phyloP scores from a whole-genome alignment of 352 stramenopile species.

The Phytophthora sp. region DNA sequence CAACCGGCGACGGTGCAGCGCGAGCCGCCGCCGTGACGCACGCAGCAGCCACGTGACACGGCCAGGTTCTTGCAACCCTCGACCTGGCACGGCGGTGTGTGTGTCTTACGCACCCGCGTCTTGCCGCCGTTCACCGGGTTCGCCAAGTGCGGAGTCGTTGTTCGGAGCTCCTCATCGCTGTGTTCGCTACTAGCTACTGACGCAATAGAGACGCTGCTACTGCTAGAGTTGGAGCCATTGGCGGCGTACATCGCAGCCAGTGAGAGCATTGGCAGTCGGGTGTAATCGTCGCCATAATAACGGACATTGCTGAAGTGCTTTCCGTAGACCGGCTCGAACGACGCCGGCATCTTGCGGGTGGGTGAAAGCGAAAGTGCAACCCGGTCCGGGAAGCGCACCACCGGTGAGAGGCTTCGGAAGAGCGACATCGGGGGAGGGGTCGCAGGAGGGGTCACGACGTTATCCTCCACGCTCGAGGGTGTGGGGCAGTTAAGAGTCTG shows the following conservation, averaged over 20 bases:
- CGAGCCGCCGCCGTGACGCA: conserved; percentile 60
- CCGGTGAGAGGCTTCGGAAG: conserved; percentile 32
- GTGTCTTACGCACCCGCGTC: conserved; percentile 36
- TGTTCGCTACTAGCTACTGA: conserved; percentile 18
- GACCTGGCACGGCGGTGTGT: conserved; percentile 63
- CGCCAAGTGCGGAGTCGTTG: background rate
- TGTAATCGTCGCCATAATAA: conserved; percentile 39
- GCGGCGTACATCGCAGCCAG: conserved; percentile 39
- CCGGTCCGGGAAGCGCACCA: conserved; percentile 31
- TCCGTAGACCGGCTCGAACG: conserved; percentile 43
- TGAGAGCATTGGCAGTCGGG: conserved; percentile 41
- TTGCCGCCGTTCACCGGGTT: conserved; percentile 23
- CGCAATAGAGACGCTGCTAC: conserved; percentile 9
- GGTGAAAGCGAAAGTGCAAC: conserved; percentile 29
- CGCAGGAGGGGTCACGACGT: conserved; percentile 10
- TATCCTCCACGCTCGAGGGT: conserved; percentile 3
- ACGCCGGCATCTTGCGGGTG: conserved; percentile 39
- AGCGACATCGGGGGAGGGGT: conserved; percentile 31
- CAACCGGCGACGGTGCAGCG: conserved; percentile 53
- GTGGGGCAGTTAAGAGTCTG: no score
- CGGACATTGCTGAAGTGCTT: conserved; percentile 44
- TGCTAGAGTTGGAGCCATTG: conserved; percentile 10
- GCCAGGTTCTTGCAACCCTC: conserved; percentile 66
- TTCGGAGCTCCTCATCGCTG: conserved; percentile 2
- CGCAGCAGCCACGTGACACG: conserved; percentile 56